Evolutionary conservation across 2,329 filamentous ascomycete species (phyloP), one percentile per base, ranked within the genome.

Genomic region (Helotiales sp.): DNA sequence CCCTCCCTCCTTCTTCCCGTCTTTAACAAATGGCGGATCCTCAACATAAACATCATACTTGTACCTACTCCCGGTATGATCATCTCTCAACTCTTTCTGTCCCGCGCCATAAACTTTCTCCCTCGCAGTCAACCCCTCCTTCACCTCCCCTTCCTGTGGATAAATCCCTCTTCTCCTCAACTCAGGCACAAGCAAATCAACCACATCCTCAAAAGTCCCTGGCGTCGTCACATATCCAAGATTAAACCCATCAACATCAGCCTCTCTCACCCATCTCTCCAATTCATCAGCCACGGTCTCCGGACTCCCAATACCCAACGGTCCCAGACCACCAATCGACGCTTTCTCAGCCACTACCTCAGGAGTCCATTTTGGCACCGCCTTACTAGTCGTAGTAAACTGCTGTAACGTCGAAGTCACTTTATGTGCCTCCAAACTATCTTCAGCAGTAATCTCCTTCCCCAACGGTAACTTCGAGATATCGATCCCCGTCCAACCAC

Each of bases 171-270:
- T 75, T 15, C 73, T 73, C 15, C 77, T 78, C 13, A 90, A 75
- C 63, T 89, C 87, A 0, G 86, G 87, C 1, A 89, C 71, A 3
- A 90, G 70, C 0, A 88, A 74, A 22, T 89, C 84, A 22, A 84
- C 80, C 10, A 90, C 83, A 63, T 90, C 87, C 60, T 84, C 81
- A 73, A 90, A 90, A 0, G 84, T 84, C 52, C 83, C 80, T 0
- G 86, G 86, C 65, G 86, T 86, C 12, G 88, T 72, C 0, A 84
- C 82, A 61, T 90, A 89, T 1, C 83, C 83, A 69, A 91, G 80
- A 67, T 91, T 91, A 73, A 91, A 91, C 0, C 88, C 88, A 67
- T 91, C 88, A 1, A 91, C 81, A 63, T 89, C 88, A 0, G 85
- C 86, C 69, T 89, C 87, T 9, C 75, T 67, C 0, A 90, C 76